Evolutionary conservation across 2,329 filamentous ascomycete genomes (phyloP).

Genomic region (Annulohypoxylon truncatum): DNA sequence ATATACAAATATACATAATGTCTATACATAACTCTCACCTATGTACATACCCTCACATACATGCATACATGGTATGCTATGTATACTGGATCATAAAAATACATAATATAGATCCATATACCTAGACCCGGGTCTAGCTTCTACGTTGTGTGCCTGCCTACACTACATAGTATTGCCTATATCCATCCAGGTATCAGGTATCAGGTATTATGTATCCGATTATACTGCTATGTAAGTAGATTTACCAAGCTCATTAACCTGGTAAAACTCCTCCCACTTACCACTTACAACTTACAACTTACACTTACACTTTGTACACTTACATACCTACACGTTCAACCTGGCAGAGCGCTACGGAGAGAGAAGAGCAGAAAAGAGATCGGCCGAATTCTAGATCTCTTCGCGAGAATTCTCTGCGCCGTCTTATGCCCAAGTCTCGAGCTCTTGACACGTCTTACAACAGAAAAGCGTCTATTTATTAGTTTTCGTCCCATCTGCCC

Average conservation of each 20-base stretch:
- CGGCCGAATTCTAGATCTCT: constrained; percentile 38
- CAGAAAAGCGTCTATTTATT: constrained; percentile 40
- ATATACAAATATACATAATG: constrained; percentile 8
- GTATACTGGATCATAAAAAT: constrained; percentile 18
- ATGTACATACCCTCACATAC: constrained; percentile 16
- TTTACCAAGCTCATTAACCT: constrained; percentile 11
- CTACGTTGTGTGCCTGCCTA: constrained; percentile 6
- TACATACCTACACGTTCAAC: constrained; percentile 8
- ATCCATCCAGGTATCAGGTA: constrained; percentile 13
- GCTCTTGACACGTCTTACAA: constrained; percentile 42
- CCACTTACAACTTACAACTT: not conserved
- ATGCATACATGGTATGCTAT: not conserved
- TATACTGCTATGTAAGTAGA: constrained; percentile 15
- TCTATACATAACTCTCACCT: not conserved
- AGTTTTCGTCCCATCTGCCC: constrained; percentile 42
- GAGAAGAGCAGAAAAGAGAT: constrained; percentile 14
- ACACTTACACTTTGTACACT: constrained; percentile 4
- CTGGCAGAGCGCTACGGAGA: constrained; percentile 11
- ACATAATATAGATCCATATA: not conserved
- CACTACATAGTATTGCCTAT: constrained; percentile 40
- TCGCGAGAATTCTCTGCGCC: constrained; percentile 36
- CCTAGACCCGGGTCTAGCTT: constrained; percentile 3
- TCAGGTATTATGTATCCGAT: constrained; percentile 7
- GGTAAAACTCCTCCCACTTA: constrained; percentile 11
- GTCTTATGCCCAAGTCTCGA: constrained; percentile 32